A percentile compares a stretch with the other conserved stretches of the same genome.
These are phyloP conservation scores for Erysiphe pisi DNA, from an alignment of 2,329 filamentous ascomycete species.

Conservation along the genomic window DNA sequence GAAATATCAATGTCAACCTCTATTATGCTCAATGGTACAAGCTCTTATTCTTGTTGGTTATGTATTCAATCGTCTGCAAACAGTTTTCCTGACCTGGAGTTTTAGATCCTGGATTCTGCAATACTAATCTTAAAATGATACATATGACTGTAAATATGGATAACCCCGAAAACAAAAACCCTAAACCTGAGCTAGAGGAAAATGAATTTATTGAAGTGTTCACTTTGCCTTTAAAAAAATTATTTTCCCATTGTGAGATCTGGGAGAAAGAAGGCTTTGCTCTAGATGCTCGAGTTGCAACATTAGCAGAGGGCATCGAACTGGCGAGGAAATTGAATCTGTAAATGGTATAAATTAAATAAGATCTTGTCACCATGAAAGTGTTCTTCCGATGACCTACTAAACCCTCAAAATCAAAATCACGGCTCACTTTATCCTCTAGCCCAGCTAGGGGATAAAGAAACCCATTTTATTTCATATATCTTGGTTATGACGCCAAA, in stretches of 20 bases:
- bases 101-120: constrained; percentile 52
- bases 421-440: no score
- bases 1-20: constrained; percentile 48
- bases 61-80: no score
- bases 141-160: constrained; percentile 43
- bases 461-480: no score
- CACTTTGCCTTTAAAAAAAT: constrained; percentile 40
- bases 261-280: constrained; percentile 40
- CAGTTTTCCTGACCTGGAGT: neutral
- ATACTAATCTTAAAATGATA: constrained; percentile 51
- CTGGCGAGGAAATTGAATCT: constrained; percentile 38
- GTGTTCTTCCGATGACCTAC: no score
- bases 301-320: constrained; percentile 39
- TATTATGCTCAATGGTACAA: constrained; percentile 51
- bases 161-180: constrained; percentile 41
- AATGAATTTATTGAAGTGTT: constrained; percentile 47
- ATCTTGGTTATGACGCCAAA: no score
- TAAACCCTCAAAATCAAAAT: no score
- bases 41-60: constrained; percentile 27
- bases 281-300: constrained; percentile 39
- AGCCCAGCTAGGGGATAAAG: no score
- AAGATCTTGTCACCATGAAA: no score
- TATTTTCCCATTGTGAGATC: constrained; percentile 41
- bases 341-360: constrained; percentile 8
- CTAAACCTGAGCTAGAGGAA: constrained; percentile 42